Conservation (phyloP, 2,329 filamentous ascomycete genomes). For the Tolypocladium paradoxum region DNA sequence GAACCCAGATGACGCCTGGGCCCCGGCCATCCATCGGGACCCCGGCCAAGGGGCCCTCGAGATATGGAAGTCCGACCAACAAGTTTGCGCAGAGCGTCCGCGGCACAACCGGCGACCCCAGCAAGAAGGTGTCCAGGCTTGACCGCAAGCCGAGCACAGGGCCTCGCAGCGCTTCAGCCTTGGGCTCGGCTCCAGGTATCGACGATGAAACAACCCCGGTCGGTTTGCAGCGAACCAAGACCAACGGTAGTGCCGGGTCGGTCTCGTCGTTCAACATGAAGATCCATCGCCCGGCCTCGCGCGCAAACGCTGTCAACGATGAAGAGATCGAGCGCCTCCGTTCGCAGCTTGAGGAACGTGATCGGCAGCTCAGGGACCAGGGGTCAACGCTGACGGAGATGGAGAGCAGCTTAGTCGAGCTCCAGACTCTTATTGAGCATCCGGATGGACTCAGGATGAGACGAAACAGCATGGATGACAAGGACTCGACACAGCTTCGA, state of each 20-base stretch:
- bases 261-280: constrained; percentile 43
- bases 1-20: constrained; percentile 51
- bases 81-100: constrained; percentile 55
- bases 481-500: constrained; percentile 66
- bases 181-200: constrained; percentile 39
- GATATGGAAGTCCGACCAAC: constrained; percentile 34
- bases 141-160: constrained; percentile 41
- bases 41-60: constrained; percentile 24
- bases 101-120: constrained; percentile 49
- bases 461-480: constrained; percentile 48
- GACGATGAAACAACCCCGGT: constrained; percentile 49
- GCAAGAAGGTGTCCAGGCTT: constrained; percentile 38
- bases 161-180: constrained; percentile 48
- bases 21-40: constrained; percentile 43
- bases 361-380: constrained; percentile 83
- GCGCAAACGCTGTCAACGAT: constrained; percentile 45
- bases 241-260: constrained; percentile 43
- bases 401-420: constrained; percentile 75
- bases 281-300: constrained; percentile 37
- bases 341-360: constrained; percentile 68
- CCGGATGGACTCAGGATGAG: constrained; percentile 30
- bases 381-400: constrained; percentile 75
- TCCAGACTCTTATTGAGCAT: constrained; percentile 57
- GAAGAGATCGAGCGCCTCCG: constrained; percentile 66
- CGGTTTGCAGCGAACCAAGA: constrained; percentile 38